A percentile compares a stretch with the other conserved stretches of the same genome.
phyloP scores from a whole-genome alignment of 345 rosid species.

The Sisymbrium altissimum region DNA sequence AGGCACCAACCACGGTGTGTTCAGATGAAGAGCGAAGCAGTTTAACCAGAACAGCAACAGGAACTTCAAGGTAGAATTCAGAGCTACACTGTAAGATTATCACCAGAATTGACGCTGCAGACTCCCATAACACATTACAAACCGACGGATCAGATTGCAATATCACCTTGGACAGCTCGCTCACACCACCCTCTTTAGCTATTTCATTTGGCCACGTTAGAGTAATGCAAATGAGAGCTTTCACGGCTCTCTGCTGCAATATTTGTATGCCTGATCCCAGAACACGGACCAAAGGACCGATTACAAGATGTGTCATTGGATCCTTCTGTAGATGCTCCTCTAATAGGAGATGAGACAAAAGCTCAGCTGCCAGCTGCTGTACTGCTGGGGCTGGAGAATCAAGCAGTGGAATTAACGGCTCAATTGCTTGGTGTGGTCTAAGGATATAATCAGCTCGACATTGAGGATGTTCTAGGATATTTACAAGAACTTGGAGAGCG shows the following conservation, averaged over 20 bases:
- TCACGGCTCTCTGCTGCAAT: constrained; percentile 95
- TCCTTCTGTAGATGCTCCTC: constrained; percentile 94
- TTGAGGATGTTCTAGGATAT: constrained; percentile 91
- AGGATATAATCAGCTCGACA: constrained; percentile 83
- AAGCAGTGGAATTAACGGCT: constrained; percentile 89
- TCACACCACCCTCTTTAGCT: constrained; percentile 94
- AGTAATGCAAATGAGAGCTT: constrained; percentile 92
- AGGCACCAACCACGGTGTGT: constrained; percentile 74
- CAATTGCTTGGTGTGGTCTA: constrained; percentile 80
- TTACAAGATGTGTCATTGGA: constrained; percentile 68
- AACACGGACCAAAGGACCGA: constrained; percentile 79
- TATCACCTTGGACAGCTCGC: constrained; percentile 86
- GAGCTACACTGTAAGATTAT: constrained; percentile 91
- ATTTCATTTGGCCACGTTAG: constrained; percentile 89
- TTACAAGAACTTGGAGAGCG: constrained; percentile 89
- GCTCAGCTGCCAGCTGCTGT: constrained; percentile 98
- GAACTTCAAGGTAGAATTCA: constrained; percentile 92
- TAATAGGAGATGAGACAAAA: constrained; percentile 78
- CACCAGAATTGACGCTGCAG: constrained; percentile 82
- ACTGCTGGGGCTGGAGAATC: constrained; percentile 93
- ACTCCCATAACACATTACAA: constrained; percentile 91
- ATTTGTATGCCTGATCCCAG: constrained; percentile 86
- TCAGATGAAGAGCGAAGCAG: constrained; percentile 85
- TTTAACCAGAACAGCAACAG: constrained; percentile 89
- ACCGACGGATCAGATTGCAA: constrained; percentile 91